Evolutionary conservation across 305 asterid genomes (phyloP).

Genomic region (Fraxinus velutina): DNA sequence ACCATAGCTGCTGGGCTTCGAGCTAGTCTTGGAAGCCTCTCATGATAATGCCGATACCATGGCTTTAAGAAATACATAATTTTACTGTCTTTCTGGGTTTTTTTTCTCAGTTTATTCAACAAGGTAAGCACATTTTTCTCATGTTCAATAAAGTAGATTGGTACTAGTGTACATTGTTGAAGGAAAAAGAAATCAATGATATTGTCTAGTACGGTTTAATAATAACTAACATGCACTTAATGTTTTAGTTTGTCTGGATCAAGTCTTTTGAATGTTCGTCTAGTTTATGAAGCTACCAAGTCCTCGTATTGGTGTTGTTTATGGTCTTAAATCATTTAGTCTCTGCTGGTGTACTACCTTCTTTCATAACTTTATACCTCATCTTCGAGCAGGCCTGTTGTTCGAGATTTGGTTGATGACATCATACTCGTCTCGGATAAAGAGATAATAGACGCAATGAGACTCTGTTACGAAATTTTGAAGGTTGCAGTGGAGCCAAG

Average conservation of each 20-base stretch:
- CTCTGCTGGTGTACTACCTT: neutral
- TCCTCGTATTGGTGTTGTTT: neutral
- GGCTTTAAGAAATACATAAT: neutral
- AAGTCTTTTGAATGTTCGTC: neutral
- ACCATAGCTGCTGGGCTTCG: conserved; percentile 90
- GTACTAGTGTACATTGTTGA: neutral
- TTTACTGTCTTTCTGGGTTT: neutral
- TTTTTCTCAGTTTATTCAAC: neutral
- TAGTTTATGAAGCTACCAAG: neutral
- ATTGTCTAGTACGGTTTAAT: neutral
- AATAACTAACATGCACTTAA: neutral
- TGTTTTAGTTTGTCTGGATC: neutral
- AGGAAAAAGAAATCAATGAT: neutral
- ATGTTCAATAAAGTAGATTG: neutral
- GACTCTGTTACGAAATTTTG: conserved; percentile 69
- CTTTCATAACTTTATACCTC: neutral
- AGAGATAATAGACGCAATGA: conserved; percentile 74
- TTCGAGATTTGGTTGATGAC: conserved; percentile 87
- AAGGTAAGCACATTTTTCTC: neutral
- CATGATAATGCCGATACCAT: conserved; percentile 51
- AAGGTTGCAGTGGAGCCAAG: conserved; percentile 92
- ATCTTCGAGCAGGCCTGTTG: conserved; percentile 62
- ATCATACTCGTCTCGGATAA: conserved; percentile 67
- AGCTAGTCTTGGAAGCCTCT: conserved; percentile 75
- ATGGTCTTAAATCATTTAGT: neutral